A percentile compares a stretch with the other conserved stretches of the same genome.
Conservation (phyloP, 2,329 filamentous ascomycete genomes). For the Ophiosphaerella korrae region DNA sequence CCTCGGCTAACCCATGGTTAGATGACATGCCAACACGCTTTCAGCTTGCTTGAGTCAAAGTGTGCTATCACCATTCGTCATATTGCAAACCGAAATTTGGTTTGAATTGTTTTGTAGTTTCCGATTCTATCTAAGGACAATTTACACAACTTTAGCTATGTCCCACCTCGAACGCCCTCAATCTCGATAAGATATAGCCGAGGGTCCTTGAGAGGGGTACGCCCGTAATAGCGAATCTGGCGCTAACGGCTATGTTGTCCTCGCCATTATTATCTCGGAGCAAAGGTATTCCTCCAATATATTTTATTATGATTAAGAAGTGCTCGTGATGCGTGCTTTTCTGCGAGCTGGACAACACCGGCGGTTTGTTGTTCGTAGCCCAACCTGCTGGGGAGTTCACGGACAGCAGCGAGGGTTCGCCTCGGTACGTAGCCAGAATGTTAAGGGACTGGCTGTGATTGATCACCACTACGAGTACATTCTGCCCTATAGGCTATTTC, state of each 20-base stretch:
- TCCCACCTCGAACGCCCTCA: not conserved
- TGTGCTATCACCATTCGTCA: too few species aligned
- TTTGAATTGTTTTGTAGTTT: too few species aligned
- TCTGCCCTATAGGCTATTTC: not conserved
- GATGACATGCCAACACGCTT: too few species aligned
- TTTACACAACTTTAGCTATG: too few species aligned
- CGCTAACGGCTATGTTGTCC: conserved; percentile 11
- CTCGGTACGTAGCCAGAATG: conserved; percentile 20
- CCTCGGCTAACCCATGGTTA: too few species aligned
- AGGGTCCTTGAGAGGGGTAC: conserved; percentile 27
- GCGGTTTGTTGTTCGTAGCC: conserved; percentile 15
- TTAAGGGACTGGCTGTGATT: conserved; percentile 32
- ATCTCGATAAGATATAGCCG: conserved; percentile 23
- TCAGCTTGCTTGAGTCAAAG: too few species aligned
- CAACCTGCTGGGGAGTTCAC: not conserved
- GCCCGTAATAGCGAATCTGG: conserved; percentile 20
- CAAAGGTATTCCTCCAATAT: not conserved
- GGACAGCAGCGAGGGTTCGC: conserved; percentile 18
- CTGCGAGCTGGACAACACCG: conserved; percentile 26
- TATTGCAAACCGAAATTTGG: too few species aligned
- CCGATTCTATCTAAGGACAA: too few species aligned
- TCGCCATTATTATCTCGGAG: conserved; percentile 5
- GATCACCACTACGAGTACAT: conserved; percentile 45
- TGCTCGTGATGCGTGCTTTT: conserved; percentile 31
- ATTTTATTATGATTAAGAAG: not conserved